Percentiles rank a stretch among this genome's conserved stretches.
Conservation (phyloP, 2,329 filamentous ascomycete species). For the Pseudogymnoascus sp. region DNA sequence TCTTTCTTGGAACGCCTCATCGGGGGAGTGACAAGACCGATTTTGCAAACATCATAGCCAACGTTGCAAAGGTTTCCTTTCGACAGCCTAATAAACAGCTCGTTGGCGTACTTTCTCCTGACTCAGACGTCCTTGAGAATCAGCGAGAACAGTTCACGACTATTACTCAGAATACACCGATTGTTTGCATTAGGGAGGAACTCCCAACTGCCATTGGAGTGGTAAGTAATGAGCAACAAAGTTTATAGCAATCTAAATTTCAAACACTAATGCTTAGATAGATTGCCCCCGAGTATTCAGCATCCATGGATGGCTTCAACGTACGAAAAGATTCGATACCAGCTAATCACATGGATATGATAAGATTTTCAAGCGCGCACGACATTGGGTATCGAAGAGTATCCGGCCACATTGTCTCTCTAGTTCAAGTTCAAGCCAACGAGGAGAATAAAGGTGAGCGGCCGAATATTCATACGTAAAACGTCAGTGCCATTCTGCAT, state of each 20-base stretch:
- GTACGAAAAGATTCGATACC: neutral
- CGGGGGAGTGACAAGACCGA: neutral
- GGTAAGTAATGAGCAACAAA: neutral
- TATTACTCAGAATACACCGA: neutral
- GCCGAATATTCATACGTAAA: neutral
- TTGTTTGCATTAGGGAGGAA: neutral
- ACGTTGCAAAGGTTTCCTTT: neutral
- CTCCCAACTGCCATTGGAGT: neutral
- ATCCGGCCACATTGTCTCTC: neutral
- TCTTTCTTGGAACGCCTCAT: neutral
- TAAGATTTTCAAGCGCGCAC: neutral
- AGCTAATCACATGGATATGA: neutral
- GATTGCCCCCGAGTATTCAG: neutral
- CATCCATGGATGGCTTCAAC: neutral
- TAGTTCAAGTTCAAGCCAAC: neutral
- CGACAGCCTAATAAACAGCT: neutral
- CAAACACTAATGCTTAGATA: neutral
- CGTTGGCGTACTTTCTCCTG: neutral
- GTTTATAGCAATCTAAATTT: neutral
- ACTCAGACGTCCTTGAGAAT: neutral
- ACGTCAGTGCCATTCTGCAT: neutral
- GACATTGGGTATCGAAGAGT: neutral
- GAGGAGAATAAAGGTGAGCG: neutral
- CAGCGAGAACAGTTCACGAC: neutral
- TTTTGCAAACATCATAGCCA: neutral